Evolutionary conservation across 352 stramenopile genomes (phyloP).

Genomic region (Saprolegnia diclina): DNA sequence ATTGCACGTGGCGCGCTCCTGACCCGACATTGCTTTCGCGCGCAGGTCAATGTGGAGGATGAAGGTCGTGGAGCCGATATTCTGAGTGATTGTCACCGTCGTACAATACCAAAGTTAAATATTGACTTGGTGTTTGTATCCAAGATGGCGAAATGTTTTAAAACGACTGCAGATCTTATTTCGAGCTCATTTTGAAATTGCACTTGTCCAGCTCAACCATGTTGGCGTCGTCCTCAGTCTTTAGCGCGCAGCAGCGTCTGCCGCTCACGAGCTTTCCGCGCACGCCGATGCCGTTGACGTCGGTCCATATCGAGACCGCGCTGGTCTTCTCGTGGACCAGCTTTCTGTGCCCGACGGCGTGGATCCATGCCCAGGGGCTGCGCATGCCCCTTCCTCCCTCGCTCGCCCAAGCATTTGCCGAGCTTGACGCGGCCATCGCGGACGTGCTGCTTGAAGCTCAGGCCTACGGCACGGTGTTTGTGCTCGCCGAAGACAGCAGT

Average conservation of each 20-base stretch:
- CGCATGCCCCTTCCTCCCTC: not conserved
- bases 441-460: slow-evolving; percentile 6
- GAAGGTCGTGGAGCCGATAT: not conserved
- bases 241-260: not conserved
- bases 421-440: slow-evolving; percentile 15
- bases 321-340: slow-evolving; percentile 24
- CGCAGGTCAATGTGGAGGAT: not conserved
- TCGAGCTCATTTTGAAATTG: not conserved
- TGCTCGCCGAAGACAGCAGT: slow-evolving; percentile 18
- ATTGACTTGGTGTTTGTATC: not conserved
- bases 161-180: too few species aligned
- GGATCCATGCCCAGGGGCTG: not conserved
- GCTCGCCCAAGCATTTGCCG: not conserved
- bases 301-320: slow-evolving; percentile 10
- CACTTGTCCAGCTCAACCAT: not conserved
- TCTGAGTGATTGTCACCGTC: not conserved
- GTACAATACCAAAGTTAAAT: not conserved
- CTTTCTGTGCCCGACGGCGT: slow-evolving; percentile 18
- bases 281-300: slow-evolving; percentile 4
- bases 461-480: slow-evolving; percentile 14
- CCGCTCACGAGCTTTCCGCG: not conserved
- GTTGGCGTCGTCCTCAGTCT: not conserved
- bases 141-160: too few species aligned
- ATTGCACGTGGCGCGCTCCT: not conserved
- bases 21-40: not conserved